These are phyloP conservation scores for Fusarium goolgardi DNA, from an alignment of 2,329 filamentous ascomycete species.

Conservation along the genomic window DNA sequence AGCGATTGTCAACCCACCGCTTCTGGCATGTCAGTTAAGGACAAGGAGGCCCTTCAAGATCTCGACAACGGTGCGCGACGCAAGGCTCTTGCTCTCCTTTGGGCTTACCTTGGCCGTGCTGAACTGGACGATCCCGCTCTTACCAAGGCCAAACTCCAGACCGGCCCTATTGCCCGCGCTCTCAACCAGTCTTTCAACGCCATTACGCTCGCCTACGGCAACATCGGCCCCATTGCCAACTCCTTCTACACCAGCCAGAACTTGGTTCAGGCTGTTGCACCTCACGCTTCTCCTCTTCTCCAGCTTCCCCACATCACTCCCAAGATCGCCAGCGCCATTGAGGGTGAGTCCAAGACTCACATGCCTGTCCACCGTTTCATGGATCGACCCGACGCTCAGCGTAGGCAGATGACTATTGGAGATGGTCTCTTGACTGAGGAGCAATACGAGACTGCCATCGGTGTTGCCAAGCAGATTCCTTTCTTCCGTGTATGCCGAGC, in stretches of 20 bases:
- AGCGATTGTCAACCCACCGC: constrained; percentile 64
- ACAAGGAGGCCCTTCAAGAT: constrained; percentile 80
- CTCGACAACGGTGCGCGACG: constrained; percentile 83
- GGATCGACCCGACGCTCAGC: constrained; percentile 79
- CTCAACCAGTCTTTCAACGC: constrained; percentile 89
- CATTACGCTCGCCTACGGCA: constrained; percentile 88
- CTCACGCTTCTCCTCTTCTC: constrained; percentile 85
- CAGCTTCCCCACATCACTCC: constrained; percentile 90
- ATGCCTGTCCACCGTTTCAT: constrained; percentile 89
- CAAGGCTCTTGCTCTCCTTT: constrained; percentile 89
- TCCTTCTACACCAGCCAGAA: constrained; percentile 87
- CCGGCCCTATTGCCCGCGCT: constrained; percentile 85
- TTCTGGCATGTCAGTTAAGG: constrained; percentile 74
- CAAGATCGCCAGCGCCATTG: constrained; percentile 71
- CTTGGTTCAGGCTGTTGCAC: constrained; percentile 88
- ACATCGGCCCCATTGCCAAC: constrained; percentile 82
- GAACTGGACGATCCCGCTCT: constrained; percentile 83
- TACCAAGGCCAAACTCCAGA: constrained; percentile 87
- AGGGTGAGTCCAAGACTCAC: constrained; percentile 80
- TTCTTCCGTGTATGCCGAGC: constrained; percentile 87
- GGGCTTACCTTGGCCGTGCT: constrained; percentile 92
- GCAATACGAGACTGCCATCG: constrained; percentile 80
- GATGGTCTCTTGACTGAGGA: constrained; percentile 76
- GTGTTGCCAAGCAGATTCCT: constrained; percentile 85
- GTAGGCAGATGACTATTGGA: constrained; percentile 77